Percentiles rank a stretch among this genome's conserved stretches.
Evolutionary conservation across 202 grass and related monocot genomes (phyloP).

Genomic region (Setaria italica): DNA sequence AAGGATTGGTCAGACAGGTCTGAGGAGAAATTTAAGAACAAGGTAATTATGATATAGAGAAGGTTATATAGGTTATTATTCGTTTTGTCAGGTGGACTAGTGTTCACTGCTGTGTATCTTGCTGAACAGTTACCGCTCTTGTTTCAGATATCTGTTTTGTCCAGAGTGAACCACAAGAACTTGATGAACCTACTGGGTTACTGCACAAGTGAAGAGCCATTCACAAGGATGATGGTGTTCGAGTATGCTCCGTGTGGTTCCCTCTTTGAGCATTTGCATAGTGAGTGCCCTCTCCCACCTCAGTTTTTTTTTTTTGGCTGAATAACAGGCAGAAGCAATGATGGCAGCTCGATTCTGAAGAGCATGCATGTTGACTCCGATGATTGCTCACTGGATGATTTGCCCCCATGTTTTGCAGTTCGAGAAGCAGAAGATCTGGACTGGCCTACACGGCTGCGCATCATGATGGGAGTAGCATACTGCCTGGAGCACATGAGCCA

Average conservation of each 20-base stretch:
- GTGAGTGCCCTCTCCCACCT: conserved; percentile 46
- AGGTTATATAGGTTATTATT: neutral
- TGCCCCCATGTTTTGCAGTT: conserved; percentile 37
- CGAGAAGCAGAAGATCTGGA: conserved; percentile 68
- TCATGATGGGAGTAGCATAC: conserved; percentile 88
- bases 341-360: neutral
- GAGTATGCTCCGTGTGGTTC: conserved; percentile 88
- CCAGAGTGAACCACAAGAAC: conserved; percentile 92
- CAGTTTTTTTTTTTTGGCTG: neutral
- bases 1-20: conserved; percentile 55
- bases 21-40: conserved; percentile 73
- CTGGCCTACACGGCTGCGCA: conserved; percentile 60
- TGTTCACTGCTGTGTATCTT: neutral
- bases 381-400: no score
- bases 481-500: conserved; percentile 74
- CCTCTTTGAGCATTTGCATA: conserved; percentile 95
- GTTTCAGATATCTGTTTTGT: conserved; percentile 69
- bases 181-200: conserved; percentile 88
- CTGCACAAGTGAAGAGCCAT: conserved; percentile 64
- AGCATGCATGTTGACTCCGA: neutral
- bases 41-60: conserved; percentile 24
- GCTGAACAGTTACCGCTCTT: neutral
- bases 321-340: neutral
- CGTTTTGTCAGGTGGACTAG: neutral
- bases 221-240: conserved; percentile 88